A percentile compares a stretch with the other conserved stretches of the same genome.
Evolutionary conservation across 345 rosid genomes (phyloP).

Genomic region (Populus davidiana): DNA sequence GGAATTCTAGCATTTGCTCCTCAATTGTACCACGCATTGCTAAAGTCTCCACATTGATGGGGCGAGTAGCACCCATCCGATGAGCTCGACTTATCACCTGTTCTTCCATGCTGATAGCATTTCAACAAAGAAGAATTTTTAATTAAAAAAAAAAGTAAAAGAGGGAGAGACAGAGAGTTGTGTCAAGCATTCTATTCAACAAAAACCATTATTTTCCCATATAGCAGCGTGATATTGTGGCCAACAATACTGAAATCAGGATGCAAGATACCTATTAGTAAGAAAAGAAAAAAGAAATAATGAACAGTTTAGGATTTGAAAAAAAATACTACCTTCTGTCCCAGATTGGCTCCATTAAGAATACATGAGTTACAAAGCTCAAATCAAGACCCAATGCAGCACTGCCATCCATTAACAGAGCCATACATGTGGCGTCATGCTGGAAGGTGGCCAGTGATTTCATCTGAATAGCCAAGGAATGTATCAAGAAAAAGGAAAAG

Average conservation of each 20-base stretch:
- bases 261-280: neutral
- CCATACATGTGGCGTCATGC: conserved; percentile 67
- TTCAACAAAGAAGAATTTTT: neutral
- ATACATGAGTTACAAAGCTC: conserved; percentile 86
- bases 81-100: conserved; percentile 94
- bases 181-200: no score
- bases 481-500: neutral
- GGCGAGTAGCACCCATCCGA: conserved; percentile 90
- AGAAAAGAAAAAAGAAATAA: neutral
- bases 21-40: conserved; percentile 92
- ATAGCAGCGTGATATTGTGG: no score
- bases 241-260: neutral
- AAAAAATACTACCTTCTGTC: conserved; percentile 66
- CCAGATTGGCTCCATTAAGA: conserved; percentile 97
- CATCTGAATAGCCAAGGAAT: conserved; percentile 42
- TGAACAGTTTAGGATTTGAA: neutral
- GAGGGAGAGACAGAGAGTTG: no score
- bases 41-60: conserved; percentile 78
- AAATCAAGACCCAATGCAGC: conserved; percentile 95
- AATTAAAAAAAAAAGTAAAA: neutral
- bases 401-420: conserved; percentile 95
- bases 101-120: conserved; percentile 73
- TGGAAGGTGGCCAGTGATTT: conserved; percentile 66
- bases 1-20: conserved; percentile 83
- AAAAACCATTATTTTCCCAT: no score